Evolutionary conservation across 345 rosid genomes (phyloP).

Genomic region (Capsella bursapastoris): DNA sequence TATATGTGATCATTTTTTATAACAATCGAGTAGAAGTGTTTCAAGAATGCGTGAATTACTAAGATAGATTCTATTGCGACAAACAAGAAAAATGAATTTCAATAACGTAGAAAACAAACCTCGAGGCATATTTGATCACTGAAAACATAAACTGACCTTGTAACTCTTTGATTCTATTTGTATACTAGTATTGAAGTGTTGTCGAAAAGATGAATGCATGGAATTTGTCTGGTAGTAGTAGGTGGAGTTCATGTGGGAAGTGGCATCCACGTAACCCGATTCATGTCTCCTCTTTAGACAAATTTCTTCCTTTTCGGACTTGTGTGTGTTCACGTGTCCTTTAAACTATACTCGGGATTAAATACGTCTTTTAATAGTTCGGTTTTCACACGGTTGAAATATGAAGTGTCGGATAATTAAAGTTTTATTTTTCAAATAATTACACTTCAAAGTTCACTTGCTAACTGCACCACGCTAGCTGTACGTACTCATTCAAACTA

Average conservation of each 20-base stretch:
- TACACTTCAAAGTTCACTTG: too few species aligned
- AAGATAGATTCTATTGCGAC: background rate
- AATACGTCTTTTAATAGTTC: background rate
- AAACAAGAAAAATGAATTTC: background rate
- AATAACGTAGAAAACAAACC: background rate
- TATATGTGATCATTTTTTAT: background rate
- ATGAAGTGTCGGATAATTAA: too few species aligned
- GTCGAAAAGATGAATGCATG: conserved; percentile 34
- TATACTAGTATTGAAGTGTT: conserved; percentile 1
- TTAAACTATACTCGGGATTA: background rate
- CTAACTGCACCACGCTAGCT: too few species aligned
- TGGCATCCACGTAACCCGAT: conserved; percentile 23
- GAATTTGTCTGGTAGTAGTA: conserved; percentile 23
- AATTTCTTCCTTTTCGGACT: conserved; percentile 6
- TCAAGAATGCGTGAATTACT: background rate
- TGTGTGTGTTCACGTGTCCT: conserved; percentile 35
- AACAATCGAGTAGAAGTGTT: background rate
- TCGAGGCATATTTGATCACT: conserved; percentile 3
- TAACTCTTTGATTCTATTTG: background rate
- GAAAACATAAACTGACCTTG: background rate
- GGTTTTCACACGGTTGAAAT: too few species aligned
- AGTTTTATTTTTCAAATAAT: too few species aligned
- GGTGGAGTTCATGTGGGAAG: conserved; percentile 37
- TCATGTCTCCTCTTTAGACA: conserved; percentile 18
- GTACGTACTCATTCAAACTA: too few species aligned